A percentile compares a stretch with the other conserved stretches of the same genome.
These are phyloP conservation scores for Clitopilus hobsonii DNA, from an alignment of 768 basidiomycete species.

Conservation along the genomic window DNA sequence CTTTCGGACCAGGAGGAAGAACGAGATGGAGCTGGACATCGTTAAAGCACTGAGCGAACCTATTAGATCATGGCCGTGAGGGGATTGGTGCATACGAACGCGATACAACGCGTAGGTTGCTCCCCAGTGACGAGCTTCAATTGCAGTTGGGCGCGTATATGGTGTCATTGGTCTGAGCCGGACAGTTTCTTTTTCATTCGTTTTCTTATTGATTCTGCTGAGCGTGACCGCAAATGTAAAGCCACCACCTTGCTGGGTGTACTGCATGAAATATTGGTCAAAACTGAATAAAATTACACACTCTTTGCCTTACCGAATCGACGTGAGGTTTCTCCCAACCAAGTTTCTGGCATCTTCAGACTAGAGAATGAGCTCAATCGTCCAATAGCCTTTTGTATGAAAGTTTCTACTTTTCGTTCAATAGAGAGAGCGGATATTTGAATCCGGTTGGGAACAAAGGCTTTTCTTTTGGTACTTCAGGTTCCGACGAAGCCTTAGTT, in stretches of 20 bases:
- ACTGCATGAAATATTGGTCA: slow-evolving; percentile 9
- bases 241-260: slow-evolving; percentile 45
- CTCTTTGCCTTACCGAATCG: slow-evolving; percentile 70
- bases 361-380: not conserved
- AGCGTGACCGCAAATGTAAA: slow-evolving; percentile 69
- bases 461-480: slow-evolving; percentile 34
- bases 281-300: too few species aligned
- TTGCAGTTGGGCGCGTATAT: slow-evolving; percentile 56
- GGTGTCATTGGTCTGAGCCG: slow-evolving; percentile 72
- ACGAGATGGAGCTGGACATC: slow-evolving; percentile 66
- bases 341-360: slow-evolving; percentile 72
- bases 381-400: too few species aligned
- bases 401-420: slow-evolving; percentile 64
- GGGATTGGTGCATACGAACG: slow-evolving; percentile 53
- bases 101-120: slow-evolving; percentile 85
- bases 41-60: slow-evolving; percentile 60
- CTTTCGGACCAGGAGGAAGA: slow-evolving; percentile 78
- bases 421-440: slow-evolving; percentile 75
- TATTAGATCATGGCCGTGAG: too few species aligned
- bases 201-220: slow-evolving; percentile 65
- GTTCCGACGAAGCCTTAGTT: slow-evolving; percentile 20
- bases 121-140: slow-evolving; percentile 89
- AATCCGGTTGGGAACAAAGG: slow-evolving; percentile 80
- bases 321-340: slow-evolving; percentile 85
- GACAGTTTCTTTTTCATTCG: slow-evolving; percentile 61